Percentiles rank a stretch among this genome's conserved stretches.
Conservation (phyloP, 2,329 filamentous ascomycete species). For the Colletotrichum lupini region DNA sequence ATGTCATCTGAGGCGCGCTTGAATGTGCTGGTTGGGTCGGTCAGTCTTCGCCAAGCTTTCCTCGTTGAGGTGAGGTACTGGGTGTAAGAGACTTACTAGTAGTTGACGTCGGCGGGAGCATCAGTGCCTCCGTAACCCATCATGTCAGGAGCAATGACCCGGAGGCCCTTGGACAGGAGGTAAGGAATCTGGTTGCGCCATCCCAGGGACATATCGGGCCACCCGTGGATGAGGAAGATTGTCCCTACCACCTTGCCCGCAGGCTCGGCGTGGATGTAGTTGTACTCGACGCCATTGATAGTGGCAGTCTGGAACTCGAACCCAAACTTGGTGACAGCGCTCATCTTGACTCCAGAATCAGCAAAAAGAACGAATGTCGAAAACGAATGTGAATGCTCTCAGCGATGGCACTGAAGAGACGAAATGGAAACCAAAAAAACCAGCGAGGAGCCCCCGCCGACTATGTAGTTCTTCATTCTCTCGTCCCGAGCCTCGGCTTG, state of each 20-base stretch:
- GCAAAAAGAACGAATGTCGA: neutral
- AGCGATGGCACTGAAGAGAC: neutral
- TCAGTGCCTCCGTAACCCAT: conserved; percentile 81
- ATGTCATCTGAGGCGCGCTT: conserved; percentile 80
- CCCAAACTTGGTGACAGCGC: neutral
- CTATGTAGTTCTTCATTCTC: neutral
- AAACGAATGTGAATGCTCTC: neutral
- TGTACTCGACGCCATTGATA: conserved; percentile 68
- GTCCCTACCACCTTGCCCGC: conserved; percentile 48
- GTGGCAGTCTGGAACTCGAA: conserved; percentile 24
- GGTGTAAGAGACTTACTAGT: conserved; percentile 11
- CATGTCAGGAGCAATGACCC: conserved; percentile 81
- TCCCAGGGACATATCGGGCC: conserved; percentile 78
- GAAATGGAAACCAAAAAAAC: neutral
- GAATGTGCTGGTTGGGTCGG: conserved; percentile 67
- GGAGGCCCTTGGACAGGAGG: conserved; percentile 72
- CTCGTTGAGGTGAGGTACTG: too few species aligned
- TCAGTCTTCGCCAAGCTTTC: conserved; percentile 37
- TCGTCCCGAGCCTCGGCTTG: neutral
- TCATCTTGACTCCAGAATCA: neutral
- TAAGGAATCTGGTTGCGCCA: conserved; percentile 85
- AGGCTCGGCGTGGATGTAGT: conserved; percentile 63
- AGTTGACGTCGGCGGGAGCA: conserved; percentile 58
- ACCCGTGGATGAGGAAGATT: conserved; percentile 70
- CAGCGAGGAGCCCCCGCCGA: conserved; percentile 30